These are phyloP conservation scores for Hygrophoropsis aurantiaca DNA, from an alignment of 768 basidiomycete genomes.

Conservation along the genomic window DNA sequence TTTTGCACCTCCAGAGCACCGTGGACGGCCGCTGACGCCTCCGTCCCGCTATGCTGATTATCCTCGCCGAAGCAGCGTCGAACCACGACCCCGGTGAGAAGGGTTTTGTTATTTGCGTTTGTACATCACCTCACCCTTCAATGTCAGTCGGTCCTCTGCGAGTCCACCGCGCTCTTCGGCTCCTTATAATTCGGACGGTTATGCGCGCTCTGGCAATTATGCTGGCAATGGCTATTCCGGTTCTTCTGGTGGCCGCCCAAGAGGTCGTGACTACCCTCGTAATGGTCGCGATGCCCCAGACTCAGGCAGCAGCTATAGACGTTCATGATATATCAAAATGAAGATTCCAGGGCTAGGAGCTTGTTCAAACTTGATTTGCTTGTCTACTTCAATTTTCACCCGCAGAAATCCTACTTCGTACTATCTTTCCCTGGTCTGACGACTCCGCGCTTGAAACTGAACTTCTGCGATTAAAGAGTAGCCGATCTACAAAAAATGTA, in stretches of 20 bases:
- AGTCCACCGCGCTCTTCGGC: slow-evolving; percentile 53
- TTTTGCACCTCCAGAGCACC: slow-evolving; percentile 31
- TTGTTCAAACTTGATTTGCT: too few species aligned
- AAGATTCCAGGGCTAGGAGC: too few species aligned
- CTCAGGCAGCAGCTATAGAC: slow-evolving; percentile 28
- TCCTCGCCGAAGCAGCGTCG: slow-evolving; percentile 46
- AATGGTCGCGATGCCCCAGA: slow-evolving; percentile 31
- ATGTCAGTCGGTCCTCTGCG: slow-evolving; percentile 64
- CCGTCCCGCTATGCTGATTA: slow-evolving; percentile 50
- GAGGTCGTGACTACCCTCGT: slow-evolving; percentile 39
- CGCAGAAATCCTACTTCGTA: too few species aligned
- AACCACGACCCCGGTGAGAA: slow-evolving; percentile 41
- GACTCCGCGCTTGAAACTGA: too few species aligned
- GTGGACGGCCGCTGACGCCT: slow-evolving; percentile 53
- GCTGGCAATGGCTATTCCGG: slow-evolving; percentile 53
- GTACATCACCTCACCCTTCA: too few species aligned
- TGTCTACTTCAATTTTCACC: too few species aligned
- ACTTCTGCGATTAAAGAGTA: too few species aligned
- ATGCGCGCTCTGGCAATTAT: slow-evolving; percentile 39
- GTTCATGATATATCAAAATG: slow-evolving; percentile 23
- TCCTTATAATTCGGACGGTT: slow-evolving; percentile 47
- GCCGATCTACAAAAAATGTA: too few species aligned
- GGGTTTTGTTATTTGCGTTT: too few species aligned
- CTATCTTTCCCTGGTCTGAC: too few species aligned
- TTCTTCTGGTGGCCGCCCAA: slow-evolving; percentile 28